Evolutionary conservation across 768 basidiomycete species (phyloP).

Genomic region (Trametes punicea): DNA sequence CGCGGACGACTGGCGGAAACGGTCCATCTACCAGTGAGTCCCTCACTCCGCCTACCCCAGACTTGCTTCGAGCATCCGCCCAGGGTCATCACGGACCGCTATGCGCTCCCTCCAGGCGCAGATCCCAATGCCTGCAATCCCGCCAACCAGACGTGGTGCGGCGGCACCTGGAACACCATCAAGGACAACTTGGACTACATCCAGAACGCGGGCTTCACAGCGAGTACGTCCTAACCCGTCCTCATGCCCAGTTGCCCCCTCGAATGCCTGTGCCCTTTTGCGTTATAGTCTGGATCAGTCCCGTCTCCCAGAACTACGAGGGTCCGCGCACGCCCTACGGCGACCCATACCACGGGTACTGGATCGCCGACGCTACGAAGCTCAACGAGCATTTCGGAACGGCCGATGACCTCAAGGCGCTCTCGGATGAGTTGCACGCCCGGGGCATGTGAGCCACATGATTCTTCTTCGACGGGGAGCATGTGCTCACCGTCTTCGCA

Average conservation of each 20-base stretch:
- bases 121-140: constrained; percentile 54
- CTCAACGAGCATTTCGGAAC: constrained; percentile 74
- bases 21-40: constrained; percentile 76
- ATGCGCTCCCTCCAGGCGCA: constrained; percentile 59
- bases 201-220: constrained; percentile 78
- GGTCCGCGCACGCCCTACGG: constrained; percentile 71
- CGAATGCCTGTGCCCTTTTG: not conserved
- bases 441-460: constrained; percentile 63
- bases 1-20: constrained; percentile 70
- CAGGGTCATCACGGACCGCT: constrained; percentile 74
- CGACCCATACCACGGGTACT: constrained; percentile 85
- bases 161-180: constrained; percentile 82
- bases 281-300: constrained; percentile 75
- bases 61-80: not conserved
- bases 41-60: not conserved
- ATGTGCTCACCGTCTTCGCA: constrained; percentile 17
- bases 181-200: constrained; percentile 82
- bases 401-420: constrained; percentile 64
- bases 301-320: constrained; percentile 74
- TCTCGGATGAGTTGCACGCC: constrained; percentile 62
- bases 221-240: constrained; percentile 39
- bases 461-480: not conserved
- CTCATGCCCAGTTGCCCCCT: not conserved
- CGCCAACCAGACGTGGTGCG: constrained; percentile 67
- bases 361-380: constrained; percentile 65